These are phyloP conservation scores for Gossypium gossypioides DNA, from an alignment of 441 rosid genomes.

Conservation along the genomic window DNA sequence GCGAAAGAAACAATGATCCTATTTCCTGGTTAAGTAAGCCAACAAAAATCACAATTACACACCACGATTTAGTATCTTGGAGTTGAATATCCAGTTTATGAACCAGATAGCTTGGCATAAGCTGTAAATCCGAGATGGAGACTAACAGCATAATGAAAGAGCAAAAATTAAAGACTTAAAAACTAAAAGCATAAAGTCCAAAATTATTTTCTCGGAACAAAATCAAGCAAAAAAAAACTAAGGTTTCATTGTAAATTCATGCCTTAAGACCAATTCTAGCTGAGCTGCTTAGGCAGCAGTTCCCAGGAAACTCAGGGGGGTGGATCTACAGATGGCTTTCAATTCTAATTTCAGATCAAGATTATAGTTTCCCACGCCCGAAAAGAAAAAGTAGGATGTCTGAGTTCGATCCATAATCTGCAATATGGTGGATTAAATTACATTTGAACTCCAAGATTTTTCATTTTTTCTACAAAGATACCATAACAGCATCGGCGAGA, in stretches of 20 bases:
- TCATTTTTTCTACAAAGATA: neutral
- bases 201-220: neutral
- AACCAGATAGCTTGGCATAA: neutral
- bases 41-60: neutral
- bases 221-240: neutral
- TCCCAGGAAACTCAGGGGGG: neutral
- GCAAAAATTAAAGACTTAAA: neutral
- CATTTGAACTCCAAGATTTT: neutral
- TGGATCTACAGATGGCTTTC: neutral
- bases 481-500: neutral
- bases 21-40: conserved; percentile 9
- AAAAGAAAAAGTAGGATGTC: neutral
- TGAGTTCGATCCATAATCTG: neutral
- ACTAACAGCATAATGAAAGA: neutral
- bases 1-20: conserved; percentile 5
- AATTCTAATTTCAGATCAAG: neutral
- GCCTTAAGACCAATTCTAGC: neutral
- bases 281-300: neutral
- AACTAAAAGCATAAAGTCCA: neutral
- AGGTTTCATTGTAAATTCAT: neutral
- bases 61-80: neutral
- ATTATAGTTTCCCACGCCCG: neutral
- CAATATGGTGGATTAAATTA: neutral
- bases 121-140: neutral
- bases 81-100: conserved; percentile 13